Base-by-base conservation (phyloP, 2,329 filamentous ascomycete species). In the Epichloe gansuensis region DNA sequence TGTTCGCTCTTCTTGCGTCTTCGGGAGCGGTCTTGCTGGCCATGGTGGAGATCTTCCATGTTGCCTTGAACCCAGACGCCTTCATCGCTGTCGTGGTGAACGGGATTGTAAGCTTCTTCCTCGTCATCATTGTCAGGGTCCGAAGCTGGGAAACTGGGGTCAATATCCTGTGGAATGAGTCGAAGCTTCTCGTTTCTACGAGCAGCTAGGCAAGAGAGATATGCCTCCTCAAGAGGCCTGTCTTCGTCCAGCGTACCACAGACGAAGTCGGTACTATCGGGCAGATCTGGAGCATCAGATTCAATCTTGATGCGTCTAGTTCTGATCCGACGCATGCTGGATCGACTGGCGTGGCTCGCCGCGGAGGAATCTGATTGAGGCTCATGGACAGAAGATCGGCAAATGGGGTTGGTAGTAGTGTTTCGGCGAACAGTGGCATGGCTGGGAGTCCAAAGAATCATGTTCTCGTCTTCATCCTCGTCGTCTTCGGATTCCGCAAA, bases 181-280 rank as follows among this genome's bases (percentile, higher is more conserved):
- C 85, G 82, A 55, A 90, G 85, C 70, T 90, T 95, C 58, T 85
- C 83, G 46, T 84, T 84, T 60, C 89, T 85, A 58, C 87, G 84
- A 51, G 87, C 83, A 61, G 90, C 86, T 53, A 94, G 77, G 60
- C 86, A 89, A 2, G 87, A 87, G 52, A 95, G 78, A 66, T 96
- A 98, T 0, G 89, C 91, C 59, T 90, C 89, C 65, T 98, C 93
- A n/a, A 97, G 71, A 3, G 89, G 89, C 44, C 89, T 83, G 63
- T 98, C 93, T 68, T 98, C 93, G 58, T 98, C 93, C 21, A 98
- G 75, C 1, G 93, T 98, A 53, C 93, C 93, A 63, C 93, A 97
- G n/a, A 98, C 93, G 59, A 98, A 98, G 66, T 98, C 93, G 13
- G 93, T 97, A 68, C 90, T 96, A 66, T 98, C 93, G 1, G 93